Evolutionary conservation across 352 stramenopile species (phyloP), one percentile per base, ranked within the genome.

Genomic region (Globisporangium canariense): DNA sequence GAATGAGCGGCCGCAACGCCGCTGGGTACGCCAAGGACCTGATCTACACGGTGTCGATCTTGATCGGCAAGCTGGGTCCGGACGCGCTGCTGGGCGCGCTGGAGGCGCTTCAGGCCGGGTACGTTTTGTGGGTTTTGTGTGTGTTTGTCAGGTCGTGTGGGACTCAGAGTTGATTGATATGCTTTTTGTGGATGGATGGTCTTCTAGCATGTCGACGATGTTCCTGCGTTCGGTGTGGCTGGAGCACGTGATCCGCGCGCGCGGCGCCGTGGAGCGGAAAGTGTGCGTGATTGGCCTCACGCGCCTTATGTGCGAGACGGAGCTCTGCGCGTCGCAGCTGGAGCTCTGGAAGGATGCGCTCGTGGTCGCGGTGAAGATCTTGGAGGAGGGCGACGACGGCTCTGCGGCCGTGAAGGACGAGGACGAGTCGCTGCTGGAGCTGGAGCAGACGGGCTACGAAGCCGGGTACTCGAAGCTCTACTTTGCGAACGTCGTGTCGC

Each of bases 391-490:
- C 20, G 86, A 88, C 66, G 78, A 94, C 58, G 76, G 70, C n/a
- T 61, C 69, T 25, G 58, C 71, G 18, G 61, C 69, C 2, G 69
- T 85, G 14, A 91, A 93, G 67, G 83, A 90, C 60, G 81, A 89
- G 43, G 88, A 98, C 61, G 90, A 96, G 62, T 82, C 74, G 40
- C 69, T 93, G 50, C 70, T 90, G 22, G 88, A 91, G 32, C 66
- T 93, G 41, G 81, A 93, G 59, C 73, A 93, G 62, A 91, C 88
- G 3, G 85, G 89, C 28, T 99, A 98, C 66, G 94, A 98, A 83
- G 88, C 94, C 40, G 90, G 91, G 9, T 98, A 96, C 75, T 97
- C 94, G 14, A 93, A 95, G 62, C 73, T 99, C 18, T 93, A 96
- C 64, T 98, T 98, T 75, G 95, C 94, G 10, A 90, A 83, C 0